Evolutionary conservation across 148 eudicot genomes (phyloP).

Genomic region (Silene conica): DNA sequence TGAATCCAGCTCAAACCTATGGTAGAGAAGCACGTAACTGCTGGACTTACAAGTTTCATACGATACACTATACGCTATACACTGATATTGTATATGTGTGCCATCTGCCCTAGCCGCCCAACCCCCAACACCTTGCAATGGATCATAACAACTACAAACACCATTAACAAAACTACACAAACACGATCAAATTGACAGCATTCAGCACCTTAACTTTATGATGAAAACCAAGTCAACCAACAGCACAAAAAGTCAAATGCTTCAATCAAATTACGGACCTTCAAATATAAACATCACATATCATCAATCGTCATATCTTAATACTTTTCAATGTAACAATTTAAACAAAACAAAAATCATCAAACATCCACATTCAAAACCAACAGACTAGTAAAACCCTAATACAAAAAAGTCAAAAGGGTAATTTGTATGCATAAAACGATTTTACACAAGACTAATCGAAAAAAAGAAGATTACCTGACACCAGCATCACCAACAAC

Average conservation of each 20-base stretch:
- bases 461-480: constrained; percentile 28
- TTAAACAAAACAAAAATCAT: not conserved
- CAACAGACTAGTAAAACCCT: too few species aligned
- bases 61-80: too few species aligned
- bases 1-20: too few species aligned
- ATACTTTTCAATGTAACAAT: not conserved
- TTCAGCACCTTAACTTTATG: constrained; percentile 8
- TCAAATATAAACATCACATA: not conserved
- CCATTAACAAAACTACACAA: not conserved
- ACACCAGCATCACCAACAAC: constrained; percentile 65
- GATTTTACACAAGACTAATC: not conserved
- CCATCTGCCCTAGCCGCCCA: too few species aligned
- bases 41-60: too few species aligned
- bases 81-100: too few species aligned
- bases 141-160: too few species aligned
- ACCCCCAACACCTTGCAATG: not conserved
- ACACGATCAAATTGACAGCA: not conserved
- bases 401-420: too few species aligned
- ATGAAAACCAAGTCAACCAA: not conserved
- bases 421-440: not conserved
- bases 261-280: not conserved
- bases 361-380: not conserved
- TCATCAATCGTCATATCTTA: not conserved
- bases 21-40: too few species aligned
- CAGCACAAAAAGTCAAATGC: not conserved